A percentile compares a stretch with the other conserved stretches of the same genome.
Conservation (phyloP, 805 yeast species). For the Candida saitoana region DNA sequence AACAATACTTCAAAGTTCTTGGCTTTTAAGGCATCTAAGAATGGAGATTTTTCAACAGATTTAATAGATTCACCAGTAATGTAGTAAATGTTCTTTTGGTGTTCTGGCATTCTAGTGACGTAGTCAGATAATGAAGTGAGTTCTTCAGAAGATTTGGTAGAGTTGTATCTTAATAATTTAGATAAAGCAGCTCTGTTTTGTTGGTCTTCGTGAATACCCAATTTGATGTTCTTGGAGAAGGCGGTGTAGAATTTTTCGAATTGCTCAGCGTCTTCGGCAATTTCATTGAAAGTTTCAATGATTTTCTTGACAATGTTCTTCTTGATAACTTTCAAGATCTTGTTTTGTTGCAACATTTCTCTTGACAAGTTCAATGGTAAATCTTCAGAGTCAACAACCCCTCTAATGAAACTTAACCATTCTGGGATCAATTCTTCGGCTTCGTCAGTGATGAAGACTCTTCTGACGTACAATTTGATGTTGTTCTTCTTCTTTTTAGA, state of each 20-base stretch:
- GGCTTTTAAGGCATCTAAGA: constrained; percentile 97
- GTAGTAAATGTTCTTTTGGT: constrained; percentile 98
- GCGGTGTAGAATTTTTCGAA: constrained; percentile 98
- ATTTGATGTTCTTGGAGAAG: constrained; percentile 95
- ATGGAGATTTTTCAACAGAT: constrained; percentile 98
- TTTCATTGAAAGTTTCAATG: constrained; percentile 98
- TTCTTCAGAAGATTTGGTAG: constrained; percentile 94
- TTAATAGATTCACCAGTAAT: constrained; percentile 98
- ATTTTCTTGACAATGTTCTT: constrained; percentile 98
- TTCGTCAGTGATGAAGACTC: constrained; percentile 99
- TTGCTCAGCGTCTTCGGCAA: constrained; percentile 98
- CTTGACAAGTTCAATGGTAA: constrained; percentile 99
- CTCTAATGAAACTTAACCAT: constrained; percentile 95
- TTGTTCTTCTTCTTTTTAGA: constrained; percentile 98
- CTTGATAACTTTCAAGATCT: constrained; percentile 98
- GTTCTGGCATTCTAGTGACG: constrained; percentile 99
- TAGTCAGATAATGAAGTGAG: constrained; percentile 92
- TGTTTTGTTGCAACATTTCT: constrained; percentile 99
- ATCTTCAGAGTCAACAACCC: constrained; percentile 99
- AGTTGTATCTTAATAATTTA: constrained; percentile 93
- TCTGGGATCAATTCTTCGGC: constrained; percentile 99
- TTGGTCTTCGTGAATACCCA: constrained; percentile 98
- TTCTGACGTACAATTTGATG: constrained; percentile 97
- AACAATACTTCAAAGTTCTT: constrained; percentile 97
- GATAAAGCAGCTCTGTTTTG: constrained; percentile 96